Base-by-base conservation (phyloP, 2,329 filamentous ascomycete species). In the Aspergillus spinulosporus region DNA sequence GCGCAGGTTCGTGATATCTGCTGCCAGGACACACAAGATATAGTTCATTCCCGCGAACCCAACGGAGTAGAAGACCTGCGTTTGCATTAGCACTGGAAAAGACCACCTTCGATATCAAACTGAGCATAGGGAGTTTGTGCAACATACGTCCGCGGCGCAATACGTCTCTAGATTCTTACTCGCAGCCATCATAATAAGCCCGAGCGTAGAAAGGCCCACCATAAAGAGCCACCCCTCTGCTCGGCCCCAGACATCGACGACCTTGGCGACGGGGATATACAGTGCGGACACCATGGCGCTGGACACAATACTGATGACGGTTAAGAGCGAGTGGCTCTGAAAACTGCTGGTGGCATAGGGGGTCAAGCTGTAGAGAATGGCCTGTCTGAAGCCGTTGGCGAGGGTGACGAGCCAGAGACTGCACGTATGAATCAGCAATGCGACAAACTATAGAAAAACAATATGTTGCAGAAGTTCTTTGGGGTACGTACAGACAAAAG, bases 201-300 rank as follows among this genome's bases (percentile, higher is more conserved):
- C 79, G 34, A 59, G 9, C 2, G 52, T 46, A 47, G 37, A 47
- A 8, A 59, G 14, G 5, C 8, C 34, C 3, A 56, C 42, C 57
- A 57, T 57, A 3, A 50, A 6, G 0, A 31, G 31, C 57, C 85
- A 78, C 14, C 82, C 85, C 64, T 85, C 79, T 0, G 83, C 76
- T 32, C 85, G 82, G 37, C 84, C 85, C 78, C 81, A 87, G 31
- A 85, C 74, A 68, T 88, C 82, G 51, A 88, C 73, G 5, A 85
- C 74, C 67, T 87, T 87, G 53, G 84, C 83, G 29, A 85, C 74
- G 1, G 84, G 80, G 12, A 88, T 75, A 64, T 84, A 84, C 47
- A 80, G 72, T 28, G 85, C 75, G 31, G 82, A 84, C 40, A 78
- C 79, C 32, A 87, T 80, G 39, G 86, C 72, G 58, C 72, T 78